phyloP scores from a whole-genome alignment of 192 early-diverging fungal species.

The Linnemannia schmuckeri region DNA sequence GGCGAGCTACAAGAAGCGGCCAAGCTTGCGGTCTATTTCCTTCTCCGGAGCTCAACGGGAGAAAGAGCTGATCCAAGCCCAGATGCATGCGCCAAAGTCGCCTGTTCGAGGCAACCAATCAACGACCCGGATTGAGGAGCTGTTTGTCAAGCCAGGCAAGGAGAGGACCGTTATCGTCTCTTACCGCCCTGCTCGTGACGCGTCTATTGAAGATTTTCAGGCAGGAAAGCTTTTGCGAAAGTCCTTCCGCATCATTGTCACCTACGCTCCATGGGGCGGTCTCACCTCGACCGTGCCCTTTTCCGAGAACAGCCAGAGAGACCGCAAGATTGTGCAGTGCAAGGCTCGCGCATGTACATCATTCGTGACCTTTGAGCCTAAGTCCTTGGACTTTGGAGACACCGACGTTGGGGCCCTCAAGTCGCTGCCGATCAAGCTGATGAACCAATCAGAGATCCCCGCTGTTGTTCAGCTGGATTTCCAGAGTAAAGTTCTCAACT shows the following conservation, averaged over 20 bases:
- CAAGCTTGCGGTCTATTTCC: constrained; percentile 40
- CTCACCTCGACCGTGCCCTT: constrained; percentile 34
- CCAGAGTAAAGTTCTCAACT: constrained; percentile 93
- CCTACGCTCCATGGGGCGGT: constrained; percentile 61
- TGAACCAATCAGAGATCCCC: constrained; percentile 88
- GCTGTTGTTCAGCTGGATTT: constrained; percentile 89
- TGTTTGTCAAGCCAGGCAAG: constrained; percentile 85
- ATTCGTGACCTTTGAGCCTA: constrained; percentile 88
- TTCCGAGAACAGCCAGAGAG: constrained; percentile 58
- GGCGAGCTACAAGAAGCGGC: constrained; percentile 24
- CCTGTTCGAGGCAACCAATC: constrained; percentile 53
- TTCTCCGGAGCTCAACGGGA: constrained; percentile 54
- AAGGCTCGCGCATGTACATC: constrained; percentile 93
- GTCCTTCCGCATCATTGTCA: constrained; percentile 79
- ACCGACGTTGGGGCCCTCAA: constrained; percentile 95
- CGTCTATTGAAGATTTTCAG: constrained; percentile 71
- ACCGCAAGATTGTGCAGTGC: constrained; percentile 89
- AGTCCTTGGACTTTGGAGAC: constrained; percentile 92
- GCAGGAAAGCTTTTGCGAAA: constrained; percentile 79
- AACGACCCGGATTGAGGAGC: constrained; percentile 86
- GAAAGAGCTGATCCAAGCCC: constrained; percentile 54
- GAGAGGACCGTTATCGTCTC: constrained; percentile 87
- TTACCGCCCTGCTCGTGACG: constrained; percentile 78
- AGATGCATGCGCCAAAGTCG: constrained; percentile 40
- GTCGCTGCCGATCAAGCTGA: constrained; percentile 83